These are phyloP conservation scores for Hyaloscypha finlandica DNA, from an alignment of 495 filamentous ascomycete genomes.

Conservation along the genomic window DNA sequence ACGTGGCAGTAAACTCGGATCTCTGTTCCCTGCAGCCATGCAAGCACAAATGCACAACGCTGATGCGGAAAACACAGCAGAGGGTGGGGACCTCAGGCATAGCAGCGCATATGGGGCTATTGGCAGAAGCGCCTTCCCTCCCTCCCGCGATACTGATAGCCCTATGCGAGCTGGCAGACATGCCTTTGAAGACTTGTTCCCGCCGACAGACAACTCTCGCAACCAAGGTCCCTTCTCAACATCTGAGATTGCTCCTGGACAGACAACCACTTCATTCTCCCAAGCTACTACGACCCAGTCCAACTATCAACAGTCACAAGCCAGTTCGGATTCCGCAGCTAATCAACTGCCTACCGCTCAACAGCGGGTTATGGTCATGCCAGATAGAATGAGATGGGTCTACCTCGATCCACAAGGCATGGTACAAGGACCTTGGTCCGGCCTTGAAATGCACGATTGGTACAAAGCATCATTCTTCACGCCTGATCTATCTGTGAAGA, in stretches of 20 bases:
- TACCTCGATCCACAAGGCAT: slow-evolving; percentile 93
- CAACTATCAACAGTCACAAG: slow-evolving; percentile 33
- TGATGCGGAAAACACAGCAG: slow-evolving; percentile 51
- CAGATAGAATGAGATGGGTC: slow-evolving; percentile 97
- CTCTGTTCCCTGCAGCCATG: slow-evolving; percentile 83
- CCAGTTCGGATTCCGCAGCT: slow-evolving; percentile 28
- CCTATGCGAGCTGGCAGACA: slow-evolving; percentile 59
- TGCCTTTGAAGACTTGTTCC: slow-evolving; percentile 57
- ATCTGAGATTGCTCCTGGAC: slow-evolving; percentile 16
- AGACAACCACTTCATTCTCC: slow-evolving; percentile 25
- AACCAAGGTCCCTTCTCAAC: slow-evolving; percentile 29
- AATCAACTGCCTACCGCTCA: slow-evolving; percentile 63
- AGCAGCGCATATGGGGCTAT: slow-evolving; percentile 53
- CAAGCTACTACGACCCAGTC: slow-evolving; percentile 22
- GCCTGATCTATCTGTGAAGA: slow-evolving; percentile 89
- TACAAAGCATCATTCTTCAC: slow-evolving; percentile 99
- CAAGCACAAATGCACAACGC: slow-evolving; percentile 81
- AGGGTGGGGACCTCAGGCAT: slow-evolving; percentile 49
- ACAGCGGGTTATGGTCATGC: slow-evolving; percentile 96
- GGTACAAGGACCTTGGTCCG: slow-evolving; percentile 91
- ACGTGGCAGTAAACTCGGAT: slow-evolving; percentile 80
- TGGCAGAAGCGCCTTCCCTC: slow-evolving; percentile 53
- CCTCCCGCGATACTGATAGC: slow-evolving; percentile 60
- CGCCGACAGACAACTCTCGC: slow-evolving; percentile 35
- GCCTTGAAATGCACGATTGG: slow-evolving; percentile 99